A percentile compares a stretch with the other conserved stretches of the same genome.
Evolutionary conservation across 2,329 filamentous ascomycete genomes (phyloP).

Genomic region (Xylaria sp.): DNA sequence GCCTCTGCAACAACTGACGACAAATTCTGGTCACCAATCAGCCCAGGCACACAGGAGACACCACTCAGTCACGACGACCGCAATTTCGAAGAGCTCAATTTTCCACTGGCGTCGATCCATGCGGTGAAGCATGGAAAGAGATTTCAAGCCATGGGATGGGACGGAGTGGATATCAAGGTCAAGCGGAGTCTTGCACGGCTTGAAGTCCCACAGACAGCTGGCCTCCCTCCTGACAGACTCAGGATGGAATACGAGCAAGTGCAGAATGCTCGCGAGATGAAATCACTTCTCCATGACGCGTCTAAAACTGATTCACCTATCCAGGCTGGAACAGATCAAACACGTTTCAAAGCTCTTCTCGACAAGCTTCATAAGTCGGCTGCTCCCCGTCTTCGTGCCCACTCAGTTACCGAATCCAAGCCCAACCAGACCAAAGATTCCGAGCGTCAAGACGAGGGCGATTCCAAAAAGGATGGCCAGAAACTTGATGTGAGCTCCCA

Average conservation of each 20-base stretch:
- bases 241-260: constrained; percentile 22
- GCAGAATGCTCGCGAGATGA: constrained; percentile 9
- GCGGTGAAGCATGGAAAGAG: constrained; percentile 22
- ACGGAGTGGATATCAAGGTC: constrained; percentile 15
- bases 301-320: neutral
- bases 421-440: constrained; percentile 2
- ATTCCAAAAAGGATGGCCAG: neutral
- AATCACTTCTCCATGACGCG: constrained; percentile 3
- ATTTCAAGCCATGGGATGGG: constrained; percentile 19
- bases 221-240: constrained; percentile 24
- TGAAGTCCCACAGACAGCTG: constrained; percentile 28
- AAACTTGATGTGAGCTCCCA: neutral
- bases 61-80: neutral
- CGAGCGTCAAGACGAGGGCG: neutral
- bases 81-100: constrained; percentile 2
- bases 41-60: neutral
- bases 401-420: constrained; percentile 2
- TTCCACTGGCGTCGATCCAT: constrained; percentile 29
- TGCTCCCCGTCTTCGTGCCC: constrained; percentile 6
- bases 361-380: constrained; percentile 28
- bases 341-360: constrained; percentile 26
- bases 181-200: constrained; percentile 17
- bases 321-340: constrained; percentile 1
- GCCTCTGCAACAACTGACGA: neutral
- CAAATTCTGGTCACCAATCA: neutral